Evolutionary conservation across 371 early-diverging fungal species (phyloP).

Genomic region (Choanephora cucurbitarum): DNA sequence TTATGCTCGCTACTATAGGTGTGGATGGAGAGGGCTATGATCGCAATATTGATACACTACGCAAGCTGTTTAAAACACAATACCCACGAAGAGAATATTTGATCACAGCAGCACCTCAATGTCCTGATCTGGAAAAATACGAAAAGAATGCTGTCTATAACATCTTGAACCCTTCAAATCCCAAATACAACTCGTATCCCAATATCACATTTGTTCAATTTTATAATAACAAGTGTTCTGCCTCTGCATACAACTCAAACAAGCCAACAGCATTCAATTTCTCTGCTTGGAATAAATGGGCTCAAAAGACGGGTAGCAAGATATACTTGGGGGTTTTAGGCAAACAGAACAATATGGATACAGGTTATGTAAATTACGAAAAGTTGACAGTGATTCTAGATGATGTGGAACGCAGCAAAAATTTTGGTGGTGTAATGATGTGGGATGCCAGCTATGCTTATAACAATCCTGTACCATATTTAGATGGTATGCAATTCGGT

Average conservation of each 20-base stretch:
- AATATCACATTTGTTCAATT: slow-evolving; percentile 76
- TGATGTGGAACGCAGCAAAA: slow-evolving; percentile 28
- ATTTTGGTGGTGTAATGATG: slow-evolving; percentile 71
- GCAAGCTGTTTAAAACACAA: slow-evolving; percentile 41
- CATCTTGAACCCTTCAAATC: slow-evolving; percentile 35
- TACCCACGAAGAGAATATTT: slow-evolving; percentile 35
- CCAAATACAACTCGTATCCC: slow-evolving; percentile 38
- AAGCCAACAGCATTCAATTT: slow-evolving; percentile 54
- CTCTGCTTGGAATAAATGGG: slow-evolving; percentile 57
- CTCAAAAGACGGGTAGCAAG: slow-evolving; percentile 33
- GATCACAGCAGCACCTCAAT: slow-evolving; percentile 60
- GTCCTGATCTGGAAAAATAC: slow-evolving; percentile 58
- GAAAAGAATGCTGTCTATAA: slow-evolving; percentile 44
- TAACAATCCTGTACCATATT: slow-evolving; percentile 32
- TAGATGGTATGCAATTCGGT: slow-evolving; percentile 25
- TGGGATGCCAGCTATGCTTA: slow-evolving; percentile 62
- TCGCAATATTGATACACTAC: slow-evolving; percentile 29
- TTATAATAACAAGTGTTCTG: slow-evolving; percentile 70
- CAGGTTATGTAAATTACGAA: slow-evolving; percentile 50
- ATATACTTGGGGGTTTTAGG: slow-evolving; percentile 60
- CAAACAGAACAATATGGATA: slow-evolving; percentile 52
- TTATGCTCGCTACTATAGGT: slow-evolving; percentile 14
- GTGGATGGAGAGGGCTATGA: slow-evolving; percentile 31
- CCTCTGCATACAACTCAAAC: slow-evolving; percentile 31
- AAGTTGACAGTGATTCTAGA: slow-evolving; percentile 45